Percentiles rank a stretch among this genome's conserved stretches.
Evolutionary conservation across 2,329 filamentous ascomycete species (phyloP).

Genomic region (Verticillium longisporum): DNA sequence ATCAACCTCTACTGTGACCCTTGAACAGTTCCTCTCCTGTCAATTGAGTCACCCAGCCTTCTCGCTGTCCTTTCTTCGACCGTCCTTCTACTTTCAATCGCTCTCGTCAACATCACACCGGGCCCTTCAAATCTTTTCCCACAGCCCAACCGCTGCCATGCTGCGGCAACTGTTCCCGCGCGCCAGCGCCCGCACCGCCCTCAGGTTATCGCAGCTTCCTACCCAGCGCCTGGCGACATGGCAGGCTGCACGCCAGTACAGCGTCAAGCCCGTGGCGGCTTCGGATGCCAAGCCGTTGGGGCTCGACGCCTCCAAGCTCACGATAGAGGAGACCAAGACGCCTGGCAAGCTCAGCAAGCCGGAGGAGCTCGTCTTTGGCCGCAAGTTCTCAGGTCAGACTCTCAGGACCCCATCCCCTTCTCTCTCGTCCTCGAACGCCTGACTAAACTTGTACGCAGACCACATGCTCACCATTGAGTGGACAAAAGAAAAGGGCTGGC

Average conservation of each 20-base stretch:
- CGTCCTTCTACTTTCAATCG: not conserved
- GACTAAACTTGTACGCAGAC: constrained; percentile 45
- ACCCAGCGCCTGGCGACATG: constrained; percentile 24
- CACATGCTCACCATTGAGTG: constrained; percentile 97
- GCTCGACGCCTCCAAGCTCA: constrained; percentile 72
- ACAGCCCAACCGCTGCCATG: constrained; percentile 24
- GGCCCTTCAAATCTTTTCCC: not conserved
- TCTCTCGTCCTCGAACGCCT: not conserved
- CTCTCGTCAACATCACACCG: not conserved
- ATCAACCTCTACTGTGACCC: not conserved
- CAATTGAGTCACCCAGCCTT: not conserved
- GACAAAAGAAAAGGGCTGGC: constrained; percentile 80
- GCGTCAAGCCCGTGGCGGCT: constrained; percentile 43
- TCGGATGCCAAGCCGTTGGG: constrained; percentile 50
- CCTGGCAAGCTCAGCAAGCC: constrained; percentile 70
- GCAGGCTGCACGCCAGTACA: constrained; percentile 38
- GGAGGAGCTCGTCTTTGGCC: constrained; percentile 82
- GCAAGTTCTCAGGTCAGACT: constrained; percentile 74
- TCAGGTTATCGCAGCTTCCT: constrained; percentile 14
- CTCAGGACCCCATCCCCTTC: not conserved
- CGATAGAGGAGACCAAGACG: constrained; percentile 64
- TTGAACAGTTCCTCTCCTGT: not conserved
- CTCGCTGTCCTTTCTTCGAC: not conserved
- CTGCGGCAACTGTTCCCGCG: constrained; percentile 37
- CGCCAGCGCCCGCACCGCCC: constrained; percentile 22